A percentile compares a stretch with the other conserved stretches of the same genome.
Conservation (phyloP, 163 green algal species). For the Volvox carteri region DNA sequence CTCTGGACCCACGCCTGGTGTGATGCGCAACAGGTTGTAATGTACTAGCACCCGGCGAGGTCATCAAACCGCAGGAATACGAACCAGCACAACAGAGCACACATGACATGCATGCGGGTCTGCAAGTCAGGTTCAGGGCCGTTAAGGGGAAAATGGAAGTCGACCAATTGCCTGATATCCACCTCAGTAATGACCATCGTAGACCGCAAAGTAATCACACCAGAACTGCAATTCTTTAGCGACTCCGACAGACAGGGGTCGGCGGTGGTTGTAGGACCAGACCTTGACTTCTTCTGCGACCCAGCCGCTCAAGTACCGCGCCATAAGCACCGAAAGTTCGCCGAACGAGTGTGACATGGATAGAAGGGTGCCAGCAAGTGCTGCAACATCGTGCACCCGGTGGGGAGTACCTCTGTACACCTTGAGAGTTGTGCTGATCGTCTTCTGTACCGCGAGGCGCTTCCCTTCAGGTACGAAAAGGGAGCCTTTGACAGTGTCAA, state of each 20-base stretch:
- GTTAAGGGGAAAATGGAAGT: too few species aligned
- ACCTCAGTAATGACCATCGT: too few species aligned
- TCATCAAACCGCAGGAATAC: too few species aligned
- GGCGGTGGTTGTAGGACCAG: background rate
- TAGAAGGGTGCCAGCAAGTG: background rate
- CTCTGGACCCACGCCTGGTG: too few species aligned
- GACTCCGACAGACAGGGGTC: background rate
- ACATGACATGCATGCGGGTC: too few species aligned
- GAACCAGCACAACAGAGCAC: too few species aligned
- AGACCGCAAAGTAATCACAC: background rate
- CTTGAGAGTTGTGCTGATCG: background rate
- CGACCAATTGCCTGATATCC: too few species aligned
- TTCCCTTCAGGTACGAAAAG: background rate
- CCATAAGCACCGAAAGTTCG: background rate
- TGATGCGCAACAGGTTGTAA: too few species aligned
- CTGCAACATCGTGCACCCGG: too few species aligned
- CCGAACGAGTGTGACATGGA: constrained; percentile 4
- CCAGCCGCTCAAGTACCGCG: background rate
- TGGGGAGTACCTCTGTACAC: too few species aligned
- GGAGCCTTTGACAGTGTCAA: background rate
- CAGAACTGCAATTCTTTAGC: background rate
- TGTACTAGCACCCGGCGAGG: too few species aligned
- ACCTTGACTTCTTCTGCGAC: background rate
- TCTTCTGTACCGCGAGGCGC: background rate
- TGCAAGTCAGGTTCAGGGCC: too few species aligned